Base-by-base conservation (phyloP, 257 asterid genomes). In the Thymus mandschuricus region DNA sequence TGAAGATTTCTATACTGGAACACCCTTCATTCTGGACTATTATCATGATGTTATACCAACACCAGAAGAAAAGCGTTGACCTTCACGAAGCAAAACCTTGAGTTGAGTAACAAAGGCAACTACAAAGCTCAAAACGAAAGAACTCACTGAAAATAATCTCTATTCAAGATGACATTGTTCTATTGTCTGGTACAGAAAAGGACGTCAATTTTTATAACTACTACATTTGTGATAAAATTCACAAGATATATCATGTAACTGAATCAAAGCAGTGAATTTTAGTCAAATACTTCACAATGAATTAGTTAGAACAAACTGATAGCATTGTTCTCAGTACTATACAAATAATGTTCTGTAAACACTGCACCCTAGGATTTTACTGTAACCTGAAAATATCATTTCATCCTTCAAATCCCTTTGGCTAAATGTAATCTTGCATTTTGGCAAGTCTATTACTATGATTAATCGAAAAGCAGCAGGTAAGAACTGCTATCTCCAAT, bases 1-100 rank as follows among this genome's bases (percentile, higher is more conserved):
- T 10, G 38, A 55, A 28, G 41, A 21, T 41, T 40, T n/a, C 11
- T 10, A 5, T 41, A 64, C 1, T 54, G 15, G 10, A 56, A 46
- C 28, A 21, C 40, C 48, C 30, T n/a, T 76, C 59, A 70, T 30
- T 57, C 65, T 48, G 49, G 57, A 58, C 12, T 11, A 46, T 50
- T 4, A 46, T 56, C 9, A 59, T 40, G 56, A 48, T 38, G 50
- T 30, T 71, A 48, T 38, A 34, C 58, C 48, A 62, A 65, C 21
- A 77, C 41, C 75, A 66, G 29, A 67, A 44, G 10, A 34, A 50
- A 44, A n/a, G 21, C 1, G 9, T 68, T 28, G 57, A 55, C 41
- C 41, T 38, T 38, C 41, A 28, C 45, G 69, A 70, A 70, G n/a
- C 15, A 40, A 59, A 74, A 3, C 27, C 38, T 38, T 52, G 31